Evolutionary conservation across 1,284 basidiomycete species (phyloP).

Genomic region (Neonothopanus nambi): DNA sequence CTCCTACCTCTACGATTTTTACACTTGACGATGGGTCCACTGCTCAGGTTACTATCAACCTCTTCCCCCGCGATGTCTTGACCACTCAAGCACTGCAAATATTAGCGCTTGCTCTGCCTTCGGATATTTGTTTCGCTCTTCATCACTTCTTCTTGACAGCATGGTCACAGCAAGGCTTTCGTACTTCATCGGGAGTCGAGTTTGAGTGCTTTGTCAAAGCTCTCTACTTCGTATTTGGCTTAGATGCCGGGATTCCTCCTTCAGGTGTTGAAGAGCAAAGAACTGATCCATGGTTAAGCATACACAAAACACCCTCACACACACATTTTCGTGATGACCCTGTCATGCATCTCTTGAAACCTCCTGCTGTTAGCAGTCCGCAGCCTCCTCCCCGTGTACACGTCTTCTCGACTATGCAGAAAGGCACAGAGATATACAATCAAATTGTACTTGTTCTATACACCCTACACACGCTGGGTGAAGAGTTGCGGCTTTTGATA

Average conservation of each 20-base stretch:
- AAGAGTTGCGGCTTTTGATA: conserved; percentile 63
- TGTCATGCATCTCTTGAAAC: conserved; percentile 44
- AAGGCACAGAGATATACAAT: conserved; percentile 32
- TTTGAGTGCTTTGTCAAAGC: conserved; percentile 56
- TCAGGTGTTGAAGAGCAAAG: conserved; percentile 24
- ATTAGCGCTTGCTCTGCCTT: conserved; percentile 59
- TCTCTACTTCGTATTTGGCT: conserved; percentile 49
- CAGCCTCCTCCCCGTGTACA: conserved; percentile 12
- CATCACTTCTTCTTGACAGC: conserved; percentile 56
- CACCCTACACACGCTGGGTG: conserved; percentile 76
- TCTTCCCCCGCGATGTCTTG: conserved; percentile 51
- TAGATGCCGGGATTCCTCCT: conserved; percentile 30
- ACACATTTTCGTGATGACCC: conserved; percentile 58
- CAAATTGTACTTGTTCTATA: conserved; percentile 55
- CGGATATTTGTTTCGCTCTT: conserved; percentile 53
- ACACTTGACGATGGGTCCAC: conserved; percentile 48
- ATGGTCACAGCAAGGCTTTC: conserved; percentile 50
- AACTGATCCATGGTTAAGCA: conserved; percentile 33
- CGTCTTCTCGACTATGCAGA: conserved; percentile 1
- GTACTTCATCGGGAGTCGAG: conserved; percentile 46
- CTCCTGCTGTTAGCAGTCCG: conserved; percentile 33
- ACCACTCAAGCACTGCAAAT: conserved; percentile 61
- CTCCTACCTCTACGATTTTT: conserved; percentile 46
- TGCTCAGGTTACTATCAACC: conserved; percentile 47
- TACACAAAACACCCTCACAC: conserved; percentile 38